Conservation (phyloP, 768 basidiomycete species). For the Psilocybe azurescens region DNA sequence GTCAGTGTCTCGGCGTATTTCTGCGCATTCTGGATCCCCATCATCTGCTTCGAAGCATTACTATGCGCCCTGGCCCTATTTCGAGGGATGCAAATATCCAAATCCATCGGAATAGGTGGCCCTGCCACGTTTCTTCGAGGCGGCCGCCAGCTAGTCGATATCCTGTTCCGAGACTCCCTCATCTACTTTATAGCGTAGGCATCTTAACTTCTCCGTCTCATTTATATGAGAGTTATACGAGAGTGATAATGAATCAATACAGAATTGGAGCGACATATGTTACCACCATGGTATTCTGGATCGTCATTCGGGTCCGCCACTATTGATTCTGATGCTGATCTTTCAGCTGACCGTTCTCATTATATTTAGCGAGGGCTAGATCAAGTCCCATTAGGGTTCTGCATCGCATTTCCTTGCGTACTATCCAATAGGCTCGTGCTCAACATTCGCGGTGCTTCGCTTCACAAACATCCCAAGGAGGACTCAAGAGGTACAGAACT, state of each 20-base stretch:
- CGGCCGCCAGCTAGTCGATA: not conserved
- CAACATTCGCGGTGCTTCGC: constrained; percentile 1
- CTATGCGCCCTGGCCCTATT: not conserved
- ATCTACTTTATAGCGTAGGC: constrained; percentile 9
- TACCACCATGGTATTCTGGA: constrained; percentile 4
- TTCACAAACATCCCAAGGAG: not conserved
- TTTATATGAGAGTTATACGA: not conserved
- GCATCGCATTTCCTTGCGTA: constrained; percentile 2
- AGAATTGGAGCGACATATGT: constrained; percentile 5
- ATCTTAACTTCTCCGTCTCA: not conserved
- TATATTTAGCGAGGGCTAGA: not conserved
- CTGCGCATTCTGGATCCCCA: constrained; percentile 3
- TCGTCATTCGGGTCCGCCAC: not conserved
- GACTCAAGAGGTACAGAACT: too few relatives aligned
- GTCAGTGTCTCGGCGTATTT: not conserved
- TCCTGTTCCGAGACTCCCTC: constrained; percentile 6
- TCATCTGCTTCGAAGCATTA: not conserved
- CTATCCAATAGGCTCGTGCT: not conserved
- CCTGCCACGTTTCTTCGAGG: not conserved
- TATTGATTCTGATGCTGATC: not conserved
- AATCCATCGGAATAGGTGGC: not conserved
- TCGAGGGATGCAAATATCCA: not conserved
- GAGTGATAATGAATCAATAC: not conserved
- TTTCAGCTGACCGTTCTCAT: not conserved
- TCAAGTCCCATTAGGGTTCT: constrained; percentile 1